Base-by-base conservation (phyloP, 1,139 yeast species). In the Blastobotrys indianensis region DNA sequence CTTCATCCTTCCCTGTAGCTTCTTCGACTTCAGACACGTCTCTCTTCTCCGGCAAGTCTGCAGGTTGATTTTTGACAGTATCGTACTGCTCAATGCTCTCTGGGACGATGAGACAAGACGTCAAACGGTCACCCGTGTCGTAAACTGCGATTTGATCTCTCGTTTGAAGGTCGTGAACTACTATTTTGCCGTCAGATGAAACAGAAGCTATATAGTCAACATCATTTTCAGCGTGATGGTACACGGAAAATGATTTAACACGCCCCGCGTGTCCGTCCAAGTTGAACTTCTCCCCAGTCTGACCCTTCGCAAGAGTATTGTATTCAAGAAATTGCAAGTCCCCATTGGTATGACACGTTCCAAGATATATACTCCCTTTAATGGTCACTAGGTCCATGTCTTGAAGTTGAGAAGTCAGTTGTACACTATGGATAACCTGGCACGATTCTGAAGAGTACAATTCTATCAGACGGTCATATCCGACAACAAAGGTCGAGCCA, bases 171-270 rank as follows among this genome's bases (percentile, higher is more conserved):
- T 88, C 85, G 96, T 97, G 92, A 2, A 92, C 82, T 11, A 90
- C 95, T 46, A 92, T 81, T 58, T 79, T 84, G 34, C 98, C 97
- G 63, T 92, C 97, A 0, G 97, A 86, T 0, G 96, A 85, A 10
- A 88, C 87, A 2, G 95, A 83, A 1, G 85, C 75, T 62, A 94
- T 68, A 59, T 75, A 82, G 13, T 58, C 53, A 2, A 72, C 63
- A 25, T 45, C 53, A 17, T 66, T 66, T 43, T 69, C 73, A 1
- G 58, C 60, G 51, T 77, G 72, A 48, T 68, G 67, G 58, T 74
- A 77, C 47, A 80, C 70, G 11, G 79, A 69, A 54, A 90, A 70
- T 53, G 81, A 94, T 65, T 92, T 92, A 46, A 92, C 84, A 63
- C 98, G 80, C 53, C 77, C 79, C 12, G 92, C 77, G 62, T 92